These are phyloP conservation scores for Ganoderma lucidum DNA, from an alignment of 1,284 basidiomycete species.

Conservation along the genomic window DNA sequence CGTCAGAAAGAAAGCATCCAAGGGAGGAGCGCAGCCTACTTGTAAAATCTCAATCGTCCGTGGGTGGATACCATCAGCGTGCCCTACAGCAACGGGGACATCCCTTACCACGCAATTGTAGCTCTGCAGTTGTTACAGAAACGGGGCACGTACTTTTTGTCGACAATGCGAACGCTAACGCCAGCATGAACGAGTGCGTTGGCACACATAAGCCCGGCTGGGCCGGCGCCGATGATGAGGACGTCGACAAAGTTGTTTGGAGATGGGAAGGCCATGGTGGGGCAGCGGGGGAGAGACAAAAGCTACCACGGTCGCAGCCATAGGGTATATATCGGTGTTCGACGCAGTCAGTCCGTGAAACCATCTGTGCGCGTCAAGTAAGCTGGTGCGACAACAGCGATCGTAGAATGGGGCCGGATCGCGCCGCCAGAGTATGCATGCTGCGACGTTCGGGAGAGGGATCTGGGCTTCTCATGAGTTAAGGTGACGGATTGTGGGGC, in stretches of 20 bases:
- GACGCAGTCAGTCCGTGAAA: background rate
- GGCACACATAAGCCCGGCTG: conserved; percentile 68
- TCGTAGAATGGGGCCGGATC: background rate
- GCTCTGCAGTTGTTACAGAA: background rate
- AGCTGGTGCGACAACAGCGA: no score
- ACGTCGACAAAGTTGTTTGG: conserved; percentile 53
- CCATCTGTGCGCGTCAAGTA: background rate
- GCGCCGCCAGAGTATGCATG: background rate
- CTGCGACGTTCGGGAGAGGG: background rate
- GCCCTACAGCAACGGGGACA: conserved; percentile 66
- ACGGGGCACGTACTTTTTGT: conserved; percentile 60
- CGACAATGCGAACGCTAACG: conserved; percentile 69
- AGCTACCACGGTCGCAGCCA: background rate
- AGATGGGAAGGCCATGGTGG: background rate
- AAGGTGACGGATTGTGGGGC: background rate
- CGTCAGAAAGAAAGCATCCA: background rate
- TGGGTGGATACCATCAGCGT: conserved; percentile 83
- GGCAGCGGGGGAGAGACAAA: background rate
- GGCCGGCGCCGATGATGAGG: conserved; percentile 63
- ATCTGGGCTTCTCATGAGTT: background rate
- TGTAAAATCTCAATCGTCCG: conserved; percentile 82
- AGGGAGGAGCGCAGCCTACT: conserved; percentile 43
- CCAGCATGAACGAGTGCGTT: conserved; percentile 69
- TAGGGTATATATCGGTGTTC: background rate
- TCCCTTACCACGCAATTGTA: conserved; percentile 48